A percentile compares a stretch with the other conserved stretches of the same genome.
These are phyloP conservation scores for Colletotrichum limetticola DNA, from an alignment of 2,329 filamentous ascomycete genomes.

Conservation along the genomic window DNA sequence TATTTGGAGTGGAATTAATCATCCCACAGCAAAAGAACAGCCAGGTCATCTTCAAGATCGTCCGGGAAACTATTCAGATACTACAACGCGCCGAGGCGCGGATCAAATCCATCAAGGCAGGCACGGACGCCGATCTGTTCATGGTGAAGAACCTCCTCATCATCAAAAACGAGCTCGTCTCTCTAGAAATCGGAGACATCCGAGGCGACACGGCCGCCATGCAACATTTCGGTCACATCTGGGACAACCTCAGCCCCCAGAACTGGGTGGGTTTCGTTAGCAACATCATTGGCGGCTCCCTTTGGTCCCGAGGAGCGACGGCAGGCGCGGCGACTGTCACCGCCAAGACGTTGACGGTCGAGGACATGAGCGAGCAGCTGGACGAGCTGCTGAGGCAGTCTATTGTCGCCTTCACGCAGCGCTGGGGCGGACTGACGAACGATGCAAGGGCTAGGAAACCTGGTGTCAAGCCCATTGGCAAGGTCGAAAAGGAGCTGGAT, in stretches of 20 bases:
- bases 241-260: conserved; percentile 69
- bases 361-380: conserved; percentile 73
- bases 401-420: conserved; percentile 71
- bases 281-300: conserved; percentile 65
- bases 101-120: conserved; percentile 70
- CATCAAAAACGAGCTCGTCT: conserved; percentile 94
- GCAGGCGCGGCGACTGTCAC: conserved; percentile 41
- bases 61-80: conserved; percentile 88
- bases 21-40: conserved; percentile 59
- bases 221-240: conserved; percentile 73
- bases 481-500: conserved; percentile 67
- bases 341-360: conserved; percentile 48
- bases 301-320: conserved; percentile 51
- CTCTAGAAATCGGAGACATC: conserved; percentile 87
- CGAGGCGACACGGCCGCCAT: conserved; percentile 62
- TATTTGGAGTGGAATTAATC: not conserved
- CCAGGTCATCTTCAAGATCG: conserved; percentile 74
- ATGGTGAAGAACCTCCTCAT: conserved; percentile 94
- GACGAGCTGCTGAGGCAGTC: conserved; percentile 71
- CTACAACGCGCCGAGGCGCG: conserved; percentile 80
- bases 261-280: conserved; percentile 70
- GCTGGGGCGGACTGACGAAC: conserved; percentile 64
- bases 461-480: conserved; percentile 60
- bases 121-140: conserved; percentile 85
- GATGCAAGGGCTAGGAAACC: conserved; percentile 60